Base-by-base conservation (phyloP, 164 flowering plant species). In the Litsea cubeba region DNA sequence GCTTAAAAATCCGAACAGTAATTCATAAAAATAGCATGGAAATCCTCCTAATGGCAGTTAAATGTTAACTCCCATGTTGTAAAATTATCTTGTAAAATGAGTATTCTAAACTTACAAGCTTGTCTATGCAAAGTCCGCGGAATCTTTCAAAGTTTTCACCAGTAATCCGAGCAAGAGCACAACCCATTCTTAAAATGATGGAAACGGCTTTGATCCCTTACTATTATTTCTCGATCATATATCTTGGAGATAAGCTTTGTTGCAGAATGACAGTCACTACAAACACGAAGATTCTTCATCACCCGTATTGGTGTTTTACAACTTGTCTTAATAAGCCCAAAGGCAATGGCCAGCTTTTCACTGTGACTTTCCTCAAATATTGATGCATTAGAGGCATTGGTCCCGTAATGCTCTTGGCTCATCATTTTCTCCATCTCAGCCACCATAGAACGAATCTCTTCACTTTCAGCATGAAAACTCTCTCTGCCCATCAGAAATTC, bases 401-500 rank as follows among this genome's bases (percentile, higher is more conserved):
- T n/a, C 2, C 15, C 18, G 4, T 69, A 57, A 22, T 64, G 3
- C 2, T 5, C 65, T 65, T 1, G 22, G 35, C 30, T 18, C 22
- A 26, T 71, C 5, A 24, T 46, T 51, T 57, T 67, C 68, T 66
- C 75, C 75, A 77, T 24, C 28, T 26, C 71, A 12, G 72, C 72
- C 26, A 72, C 26, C 71, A 72, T 49, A 23, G 14, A n/a, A 20
- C 3, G 2, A 26, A 72, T 72, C 75, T 46, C 76, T 51, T 35
- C 32, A 14, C 51, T 1, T 28, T 57, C 60, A 54, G 65, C 18
- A 58, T 68, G 72, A 65, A 54, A 64, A 30, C 72, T 73, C 73
- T 77, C 71, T 18, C 73, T 32, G 17, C 72, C 76, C 11, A 24
- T 32, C 7, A 75, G 46, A 70, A 78, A 78, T 54, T 78, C 80